These are phyloP conservation scores for Fremontodendron californicum DNA, from an alignment of 345 rosid species.

Conservation along the genomic window DNA sequence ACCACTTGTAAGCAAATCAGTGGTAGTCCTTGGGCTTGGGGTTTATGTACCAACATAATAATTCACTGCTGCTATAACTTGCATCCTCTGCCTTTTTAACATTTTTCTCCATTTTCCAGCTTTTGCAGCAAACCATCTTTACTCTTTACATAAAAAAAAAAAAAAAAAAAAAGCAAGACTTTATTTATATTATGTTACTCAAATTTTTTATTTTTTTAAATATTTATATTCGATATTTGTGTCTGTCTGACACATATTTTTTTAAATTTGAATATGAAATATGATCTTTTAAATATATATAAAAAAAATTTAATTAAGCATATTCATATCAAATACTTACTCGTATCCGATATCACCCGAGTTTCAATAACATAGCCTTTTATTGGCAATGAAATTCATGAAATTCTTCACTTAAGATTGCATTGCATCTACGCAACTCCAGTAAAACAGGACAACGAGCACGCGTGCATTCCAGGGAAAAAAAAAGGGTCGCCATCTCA, in stretches of 20 bases:
- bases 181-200: too few species aligned
- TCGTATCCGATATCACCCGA: too few species aligned
- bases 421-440: not conserved
- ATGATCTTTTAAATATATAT: too few species aligned
- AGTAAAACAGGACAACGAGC: conserved; percentile 8
- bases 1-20: not conserved
- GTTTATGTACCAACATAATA: not conserved
- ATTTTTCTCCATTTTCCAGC: conserved; percentile 9
- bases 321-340: too few species aligned
- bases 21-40: not conserved
- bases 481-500: not conserved
- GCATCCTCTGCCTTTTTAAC: not conserved
- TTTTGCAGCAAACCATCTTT: conserved; percentile 20
- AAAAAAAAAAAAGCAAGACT: not conserved
- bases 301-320: too few species aligned
- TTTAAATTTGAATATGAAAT: too few species aligned
- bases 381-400: conserved; percentile 13
- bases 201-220: too few species aligned
- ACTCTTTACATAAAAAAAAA: not conserved
- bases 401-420: conserved; percentile 1
- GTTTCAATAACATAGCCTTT: too few species aligned
- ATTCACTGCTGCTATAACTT: not conserved
- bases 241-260: too few species aligned
- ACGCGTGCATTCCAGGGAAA: conserved; percentile 20
- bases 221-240: too few species aligned